Percentiles rank a stretch among this genome's conserved stretches.
Evolutionary conservation across 2,329 filamentous ascomycete species (phyloP).

Genomic region (Botryotinia calthae): DNA sequence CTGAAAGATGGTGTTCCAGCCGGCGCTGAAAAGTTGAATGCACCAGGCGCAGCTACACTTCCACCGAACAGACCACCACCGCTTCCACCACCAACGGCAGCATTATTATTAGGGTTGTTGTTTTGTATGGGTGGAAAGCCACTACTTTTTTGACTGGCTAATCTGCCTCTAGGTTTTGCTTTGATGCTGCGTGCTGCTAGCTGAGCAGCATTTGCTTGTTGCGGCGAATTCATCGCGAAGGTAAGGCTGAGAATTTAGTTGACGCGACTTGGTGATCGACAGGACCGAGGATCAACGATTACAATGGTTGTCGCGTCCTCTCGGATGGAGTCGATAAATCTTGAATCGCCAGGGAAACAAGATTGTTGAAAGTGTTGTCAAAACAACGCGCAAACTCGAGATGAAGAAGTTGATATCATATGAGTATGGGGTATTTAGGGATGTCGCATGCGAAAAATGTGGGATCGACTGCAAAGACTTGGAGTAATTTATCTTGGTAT

Average conservation of each 20-base stretch:
- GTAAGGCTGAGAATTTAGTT: not conserved
- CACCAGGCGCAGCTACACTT: slow-evolving; percentile 29
- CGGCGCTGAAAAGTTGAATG: slow-evolving; percentile 35
- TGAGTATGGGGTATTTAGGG: not conserved
- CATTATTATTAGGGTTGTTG: slow-evolving; percentile 3
- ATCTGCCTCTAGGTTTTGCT: slow-evolving; percentile 25
- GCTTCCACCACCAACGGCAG: slow-evolving; percentile 17
- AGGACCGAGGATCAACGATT: slow-evolving; percentile 6
- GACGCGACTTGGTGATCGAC: slow-evolving; percentile 7
- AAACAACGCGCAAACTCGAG: not conserved
- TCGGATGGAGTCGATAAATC: not conserved
- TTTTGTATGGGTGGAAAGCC: slow-evolving; percentile 14
- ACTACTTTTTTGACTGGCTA: slow-evolving; percentile 3
- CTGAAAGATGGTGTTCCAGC: slow-evolving; percentile 19
- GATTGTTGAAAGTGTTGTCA: not conserved
- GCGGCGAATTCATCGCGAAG: slow-evolving; percentile 30
- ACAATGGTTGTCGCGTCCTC: slow-evolving; percentile 13
- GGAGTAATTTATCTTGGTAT: slow-evolving; percentile 6
- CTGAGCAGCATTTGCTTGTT: slow-evolving; percentile 38
- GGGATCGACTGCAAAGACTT: slow-evolving; percentile 6
- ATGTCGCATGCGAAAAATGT: not conserved
- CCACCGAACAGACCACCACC: slow-evolving; percentile 36
- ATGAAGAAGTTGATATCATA: not conserved
- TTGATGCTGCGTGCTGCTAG: slow-evolving; percentile 37
- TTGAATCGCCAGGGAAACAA: not conserved